Conservation (phyloP, 2,329 filamentous ascomycete species). For the Pyricularia grisea region DNA sequence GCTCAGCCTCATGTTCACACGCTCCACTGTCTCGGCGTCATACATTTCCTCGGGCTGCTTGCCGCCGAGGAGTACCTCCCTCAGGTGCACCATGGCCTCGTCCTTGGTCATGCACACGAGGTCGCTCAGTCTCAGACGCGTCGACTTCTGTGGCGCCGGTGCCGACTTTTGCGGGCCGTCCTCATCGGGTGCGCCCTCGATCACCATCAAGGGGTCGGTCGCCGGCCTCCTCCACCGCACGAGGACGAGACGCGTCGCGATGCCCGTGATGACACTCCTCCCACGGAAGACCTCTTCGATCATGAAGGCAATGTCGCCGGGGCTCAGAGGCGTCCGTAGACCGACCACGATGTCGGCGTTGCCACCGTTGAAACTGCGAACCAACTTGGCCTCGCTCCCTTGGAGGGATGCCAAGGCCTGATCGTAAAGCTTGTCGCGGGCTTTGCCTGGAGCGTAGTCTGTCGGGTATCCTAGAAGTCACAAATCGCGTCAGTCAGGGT, state of each 20-base stretch:
- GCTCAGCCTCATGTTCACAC: slow-evolving; percentile 55
- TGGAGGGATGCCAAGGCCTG: slow-evolving; percentile 69
- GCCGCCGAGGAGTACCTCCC: slow-evolving; percentile 61
- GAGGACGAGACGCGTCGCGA: slow-evolving; percentile 71
- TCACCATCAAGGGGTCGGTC: slow-evolving; percentile 42
- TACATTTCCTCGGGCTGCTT: slow-evolving; percentile 67
- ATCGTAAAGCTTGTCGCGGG: slow-evolving; percentile 86
- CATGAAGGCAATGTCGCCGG: slow-evolving; percentile 76
- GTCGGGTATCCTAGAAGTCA: slow-evolving; percentile 60
- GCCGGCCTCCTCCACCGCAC: slow-evolving; percentile 65
- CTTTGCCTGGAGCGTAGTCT: slow-evolving; percentile 73
- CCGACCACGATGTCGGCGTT: slow-evolving; percentile 50
- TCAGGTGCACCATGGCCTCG: slow-evolving; percentile 72
- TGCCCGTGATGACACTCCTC: slow-evolving; percentile 71
- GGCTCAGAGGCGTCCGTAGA: slow-evolving; percentile 68
- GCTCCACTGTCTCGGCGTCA: slow-evolving; percentile 52
- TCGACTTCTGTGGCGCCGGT: slow-evolving; percentile 62
- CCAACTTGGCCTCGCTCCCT: slow-evolving; percentile 67
- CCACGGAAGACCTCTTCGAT: slow-evolving; percentile 84
- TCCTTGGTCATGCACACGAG: slow-evolving; percentile 91
- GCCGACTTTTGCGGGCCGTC: slow-evolving; percentile 19
- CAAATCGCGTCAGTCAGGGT: neutral
- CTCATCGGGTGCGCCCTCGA: slow-evolving; percentile 41
- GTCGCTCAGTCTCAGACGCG: slow-evolving; percentile 58
- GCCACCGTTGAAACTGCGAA: slow-evolving; percentile 35